Conservation (phyloP, 169 alveolate genomes). For the Plasmodium billcollinsi region DNA sequence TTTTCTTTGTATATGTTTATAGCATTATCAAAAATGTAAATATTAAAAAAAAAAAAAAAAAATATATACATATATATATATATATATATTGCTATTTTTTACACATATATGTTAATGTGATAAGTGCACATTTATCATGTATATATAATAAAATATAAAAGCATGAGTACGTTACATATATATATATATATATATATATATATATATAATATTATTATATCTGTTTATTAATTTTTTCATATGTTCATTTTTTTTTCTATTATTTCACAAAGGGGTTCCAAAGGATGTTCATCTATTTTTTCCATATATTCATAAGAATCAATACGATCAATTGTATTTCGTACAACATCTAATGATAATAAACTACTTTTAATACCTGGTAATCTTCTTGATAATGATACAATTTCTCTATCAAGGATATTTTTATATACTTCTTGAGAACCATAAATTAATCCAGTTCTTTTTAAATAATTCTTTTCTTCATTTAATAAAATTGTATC, state of each 20-base stretch:
- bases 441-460: constrained; percentile 75
- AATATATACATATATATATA: neutral
- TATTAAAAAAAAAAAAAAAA: no score
- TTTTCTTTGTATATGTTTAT: no score
- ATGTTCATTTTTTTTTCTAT: constrained; percentile 49
- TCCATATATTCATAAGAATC: constrained; percentile 73
- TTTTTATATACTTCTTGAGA: constrained; percentile 68
- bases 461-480: constrained; percentile 72
- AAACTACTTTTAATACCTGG: constrained; percentile 78
- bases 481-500: constrained; percentile 67
- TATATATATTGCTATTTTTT: no score
- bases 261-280: constrained; percentile 39
- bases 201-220: neutral
- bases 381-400: constrained; percentile 65
- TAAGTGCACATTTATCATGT: neutral
- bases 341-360: constrained; percentile 48
- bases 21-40: no score
- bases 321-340: constrained; percentile 64
- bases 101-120: no score
- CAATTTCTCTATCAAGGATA: constrained; percentile 76
- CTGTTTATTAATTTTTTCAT: neutral
- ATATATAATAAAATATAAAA: neutral
- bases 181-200: no score
- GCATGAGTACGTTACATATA: neutral
- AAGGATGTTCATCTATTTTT: neutral